Evolutionary conservation across 768 basidiomycete genomes (phyloP).

Genomic region (Hypsizygus marmoreus): DNA sequence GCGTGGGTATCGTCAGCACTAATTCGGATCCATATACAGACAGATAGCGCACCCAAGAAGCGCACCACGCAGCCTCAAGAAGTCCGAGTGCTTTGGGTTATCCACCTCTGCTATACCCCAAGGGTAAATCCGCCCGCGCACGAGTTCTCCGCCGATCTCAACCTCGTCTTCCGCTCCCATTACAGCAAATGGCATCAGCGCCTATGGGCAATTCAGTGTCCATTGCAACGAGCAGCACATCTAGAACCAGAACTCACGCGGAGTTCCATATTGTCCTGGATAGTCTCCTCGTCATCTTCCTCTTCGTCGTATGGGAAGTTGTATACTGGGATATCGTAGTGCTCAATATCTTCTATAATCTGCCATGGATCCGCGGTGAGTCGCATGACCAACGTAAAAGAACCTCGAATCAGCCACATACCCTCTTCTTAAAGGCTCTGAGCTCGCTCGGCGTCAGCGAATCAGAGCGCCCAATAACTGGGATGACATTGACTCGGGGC

Average conservation of each 20-base stretch:
- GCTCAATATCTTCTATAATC: conserved; percentile 93
- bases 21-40: conserved; percentile 21
- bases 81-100: conserved; percentile 90
- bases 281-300: conserved; percentile 92
- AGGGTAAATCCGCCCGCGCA: conserved; percentile 84
- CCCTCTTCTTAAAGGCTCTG: conserved; percentile 81
- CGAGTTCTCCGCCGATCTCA: conserved; percentile 74
- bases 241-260: conserved; percentile 44
- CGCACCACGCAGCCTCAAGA: conserved; percentile 75
- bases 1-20: conserved; percentile 10
- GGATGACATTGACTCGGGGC: conserved; percentile 91
- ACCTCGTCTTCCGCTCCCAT: conserved; percentile 89
- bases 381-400: conserved; percentile 10
- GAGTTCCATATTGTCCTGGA: conserved; percentile 87
- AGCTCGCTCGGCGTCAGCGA: conserved; percentile 83
- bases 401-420: conserved; percentile 28
- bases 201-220: conserved; percentile 24
- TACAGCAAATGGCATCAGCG: conserved; percentile 84
- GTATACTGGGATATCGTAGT: conserved; percentile 89
- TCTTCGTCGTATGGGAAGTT: conserved; percentile 95
- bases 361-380: conserved; percentile 30
- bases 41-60: conserved; percentile 53
- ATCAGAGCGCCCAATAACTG: conserved; percentile 87
- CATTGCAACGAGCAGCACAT: not conserved
- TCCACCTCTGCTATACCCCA: conserved; percentile 94